A percentile compares a stretch with the other conserved stretches of the same genome.
Evolutionary conservation across 768 basidiomycete species (phyloP).

Genomic region (Hebeloma cylindrosporum): DNA sequence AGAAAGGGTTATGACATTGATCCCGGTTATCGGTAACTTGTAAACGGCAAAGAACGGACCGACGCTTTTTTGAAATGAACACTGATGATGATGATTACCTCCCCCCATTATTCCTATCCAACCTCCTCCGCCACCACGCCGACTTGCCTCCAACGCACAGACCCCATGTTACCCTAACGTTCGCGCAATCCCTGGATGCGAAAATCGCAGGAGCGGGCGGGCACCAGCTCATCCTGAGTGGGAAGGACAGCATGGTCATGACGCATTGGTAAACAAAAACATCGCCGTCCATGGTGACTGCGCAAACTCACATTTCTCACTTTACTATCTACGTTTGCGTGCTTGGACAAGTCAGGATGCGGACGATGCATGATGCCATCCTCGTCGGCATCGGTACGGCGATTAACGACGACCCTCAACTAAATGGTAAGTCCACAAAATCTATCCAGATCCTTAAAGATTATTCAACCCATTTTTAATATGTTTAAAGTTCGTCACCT

Average conservation of each 20-base stretch:
- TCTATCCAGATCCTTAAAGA: too few relatives aligned
- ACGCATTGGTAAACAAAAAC: too few relatives aligned
- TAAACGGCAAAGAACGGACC: too few relatives aligned
- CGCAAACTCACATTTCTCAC: conserved; percentile 41
- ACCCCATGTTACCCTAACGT: conserved; percentile 77
- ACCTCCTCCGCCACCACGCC: neutral
- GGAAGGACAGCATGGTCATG: conserved; percentile 86
- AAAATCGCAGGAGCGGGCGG: conserved; percentile 80
- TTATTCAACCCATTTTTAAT: neutral
- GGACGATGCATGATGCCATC: conserved; percentile 91
- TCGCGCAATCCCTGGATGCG: conserved; percentile 84
- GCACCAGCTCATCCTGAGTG: conserved; percentile 78
- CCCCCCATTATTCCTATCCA: conserved; percentile 6
- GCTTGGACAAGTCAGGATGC: conserved; percentile 60
- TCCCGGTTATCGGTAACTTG: too few relatives aligned
- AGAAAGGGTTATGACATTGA: too few relatives aligned
- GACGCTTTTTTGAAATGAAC: too few relatives aligned
- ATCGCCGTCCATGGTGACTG: too few relatives aligned
- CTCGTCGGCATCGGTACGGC: conserved; percentile 89
- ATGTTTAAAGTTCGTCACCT: conserved; percentile 52
- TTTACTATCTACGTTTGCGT: conserved; percentile 20
- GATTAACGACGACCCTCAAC: conserved; percentile 88
- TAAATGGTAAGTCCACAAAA: conserved; percentile 66
- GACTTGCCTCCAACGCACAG: conserved; percentile 24
- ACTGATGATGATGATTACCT: too few relatives aligned